Percentiles rank a stretch among this genome's conserved stretches.
phyloP scores from a whole-genome alignment of 2,329 filamentous ascomycete species.

The Calonectria multiphialidica region DNA sequence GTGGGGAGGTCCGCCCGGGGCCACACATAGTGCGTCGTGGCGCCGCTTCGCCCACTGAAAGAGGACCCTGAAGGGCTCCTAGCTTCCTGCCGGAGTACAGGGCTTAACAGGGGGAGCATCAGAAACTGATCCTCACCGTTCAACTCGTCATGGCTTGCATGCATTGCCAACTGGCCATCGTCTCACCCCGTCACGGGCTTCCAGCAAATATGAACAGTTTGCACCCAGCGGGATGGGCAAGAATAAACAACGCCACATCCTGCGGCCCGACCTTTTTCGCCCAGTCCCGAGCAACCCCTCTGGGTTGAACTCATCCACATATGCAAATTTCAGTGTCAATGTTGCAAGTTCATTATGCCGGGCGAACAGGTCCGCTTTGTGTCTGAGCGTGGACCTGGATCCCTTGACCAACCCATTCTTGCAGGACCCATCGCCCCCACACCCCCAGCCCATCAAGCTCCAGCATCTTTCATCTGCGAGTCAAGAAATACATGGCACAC shows the following conservation, averaged over 20 bases:
- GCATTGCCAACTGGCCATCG: conserved; percentile 28
- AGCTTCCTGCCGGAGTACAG: neutral
- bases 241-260: neutral
- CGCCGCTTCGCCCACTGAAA: conserved; percentile 20
- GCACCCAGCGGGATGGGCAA: conserved; percentile 5
- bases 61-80: conserved; percentile 9
- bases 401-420: neutral
- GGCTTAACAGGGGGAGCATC: neutral
- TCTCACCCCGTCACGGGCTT: neutral
- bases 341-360: neutral
- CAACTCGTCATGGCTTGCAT: conserved; percentile 13
- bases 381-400: conserved; percentile 17
- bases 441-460: neutral
- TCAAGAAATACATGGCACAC: neutral
- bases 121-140: conserved; percentile 5
- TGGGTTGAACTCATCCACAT: neutral
- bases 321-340: neutral
- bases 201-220: neutral
- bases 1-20: conserved; percentile 15
- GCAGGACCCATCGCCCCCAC: neutral
- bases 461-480: neutral
- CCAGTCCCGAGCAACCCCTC: neutral
- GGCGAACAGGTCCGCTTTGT: neutral
- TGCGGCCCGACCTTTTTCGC: neutral
- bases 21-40: conserved; percentile 19